Evolutionary conservation across 352 stramenopile species (phyloP).

Genomic region (Nothophytophthora sp.): DNA sequence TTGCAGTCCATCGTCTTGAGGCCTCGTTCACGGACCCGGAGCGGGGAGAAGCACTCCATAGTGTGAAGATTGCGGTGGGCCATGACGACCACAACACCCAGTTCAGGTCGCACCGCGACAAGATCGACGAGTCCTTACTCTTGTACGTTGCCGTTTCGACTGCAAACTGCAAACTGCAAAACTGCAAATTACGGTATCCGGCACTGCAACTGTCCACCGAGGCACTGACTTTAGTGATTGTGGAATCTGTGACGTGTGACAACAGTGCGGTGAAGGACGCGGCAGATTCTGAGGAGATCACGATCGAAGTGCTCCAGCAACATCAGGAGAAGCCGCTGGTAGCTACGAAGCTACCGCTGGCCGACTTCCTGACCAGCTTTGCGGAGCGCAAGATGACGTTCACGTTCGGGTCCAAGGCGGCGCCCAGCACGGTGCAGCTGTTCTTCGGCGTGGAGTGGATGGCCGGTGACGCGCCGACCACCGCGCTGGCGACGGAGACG

Average conservation of each 20-base stretch:
- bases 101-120: slow-evolving; percentile 7
- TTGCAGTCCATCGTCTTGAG: slow-evolving; percentile 9
- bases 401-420: slow-evolving; percentile 21
- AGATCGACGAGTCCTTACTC: slow-evolving; percentile 26
- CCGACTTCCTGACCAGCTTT: slow-evolving; percentile 34
- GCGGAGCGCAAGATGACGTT: slow-evolving; percentile 30
- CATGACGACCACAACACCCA: slow-evolving; percentile 8
- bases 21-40: slow-evolving; percentile 5
- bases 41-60: neutral
- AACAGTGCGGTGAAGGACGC: slow-evolving; percentile 35
- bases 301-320: slow-evolving; percentile 43
- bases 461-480: neutral
- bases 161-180: slow-evolving; percentile 7
- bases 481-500: slow-evolving; percentile 15
- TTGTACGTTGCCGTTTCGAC: slow-evolving; percentile 11
- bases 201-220: no score
- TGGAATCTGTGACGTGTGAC: no score
- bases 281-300: slow-evolving; percentile 25
- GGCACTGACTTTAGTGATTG: no score
- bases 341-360: slow-evolving; percentile 22
- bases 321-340: slow-evolving; percentile 42
- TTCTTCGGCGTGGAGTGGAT: slow-evolving; percentile 29
- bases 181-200: no score
- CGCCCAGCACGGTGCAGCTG: slow-evolving; percentile 24
- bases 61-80: slow-evolving; percentile 3